These are phyloP conservation scores for Globisporangium heterothallicum DNA, from an alignment of 352 stramenopile genomes.

Conservation along the genomic window DNA sequence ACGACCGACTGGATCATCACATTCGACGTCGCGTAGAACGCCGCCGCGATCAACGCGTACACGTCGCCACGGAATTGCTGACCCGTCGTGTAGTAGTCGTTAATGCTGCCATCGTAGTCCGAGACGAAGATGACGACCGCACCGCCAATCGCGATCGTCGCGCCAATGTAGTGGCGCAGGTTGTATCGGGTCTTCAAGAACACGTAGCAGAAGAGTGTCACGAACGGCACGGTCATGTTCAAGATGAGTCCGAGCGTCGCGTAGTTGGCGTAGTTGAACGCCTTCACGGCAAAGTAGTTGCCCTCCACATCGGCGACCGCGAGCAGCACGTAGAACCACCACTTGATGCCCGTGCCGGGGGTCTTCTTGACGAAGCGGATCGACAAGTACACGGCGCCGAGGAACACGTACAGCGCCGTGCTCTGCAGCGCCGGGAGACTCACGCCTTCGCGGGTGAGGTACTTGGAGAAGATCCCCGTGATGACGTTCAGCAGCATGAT, in stretches of 20 bases:
- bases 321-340: constrained; percentile 63
- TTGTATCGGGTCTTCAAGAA: constrained; percentile 68
- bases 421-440: constrained; percentile 58
- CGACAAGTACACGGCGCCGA: constrained; percentile 40
- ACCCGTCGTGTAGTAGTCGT: constrained; percentile 23
- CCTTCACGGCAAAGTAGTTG: constrained; percentile 72
- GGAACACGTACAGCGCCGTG: constrained; percentile 47
- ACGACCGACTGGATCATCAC: constrained; percentile 71
- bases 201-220: constrained; percentile 58
- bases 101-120: constrained; percentile 44
- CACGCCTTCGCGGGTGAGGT: constrained; percentile 43
- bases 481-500: constrained; percentile 63
- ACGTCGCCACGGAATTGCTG: constrained; percentile 46
- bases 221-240: constrained; percentile 66
- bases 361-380: constrained; percentile 31
- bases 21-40: constrained; percentile 61
- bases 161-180: constrained; percentile 41
- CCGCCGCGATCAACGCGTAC: constrained; percentile 53
- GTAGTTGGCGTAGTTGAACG: constrained; percentile 71
- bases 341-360: constrained; percentile 29
- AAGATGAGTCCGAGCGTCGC: constrained; percentile 56
- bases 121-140: constrained; percentile 54
- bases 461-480: constrained; percentile 53
- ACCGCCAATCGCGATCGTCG: constrained; percentile 33
- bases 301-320: constrained; percentile 55